These are phyloP conservation scores for Pseudocercospora eumusae DNA, from an alignment of 2,329 filamentous ascomycete genomes.

Conservation along the genomic window DNA sequence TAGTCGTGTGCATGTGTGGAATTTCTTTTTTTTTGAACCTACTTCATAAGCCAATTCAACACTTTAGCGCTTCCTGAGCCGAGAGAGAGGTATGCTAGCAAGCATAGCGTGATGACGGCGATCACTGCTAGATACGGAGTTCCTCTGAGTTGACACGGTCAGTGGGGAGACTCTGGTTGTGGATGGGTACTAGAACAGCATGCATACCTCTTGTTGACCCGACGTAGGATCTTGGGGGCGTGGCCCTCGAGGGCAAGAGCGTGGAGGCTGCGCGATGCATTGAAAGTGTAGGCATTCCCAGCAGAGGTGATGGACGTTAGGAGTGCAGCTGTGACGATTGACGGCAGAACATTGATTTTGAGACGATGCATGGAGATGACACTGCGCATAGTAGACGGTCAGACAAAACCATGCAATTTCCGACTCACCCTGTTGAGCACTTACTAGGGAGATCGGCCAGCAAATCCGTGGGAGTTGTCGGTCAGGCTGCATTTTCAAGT, in stretches of 20 bases:
- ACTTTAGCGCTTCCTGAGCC: slow-evolving; percentile 1
- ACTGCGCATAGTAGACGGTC: not conserved
- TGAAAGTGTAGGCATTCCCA: not conserved
- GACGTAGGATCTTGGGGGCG: not conserved
- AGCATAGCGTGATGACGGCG: not conserved
- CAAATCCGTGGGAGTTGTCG: not conserved
- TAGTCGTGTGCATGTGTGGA: too few relatives aligned
- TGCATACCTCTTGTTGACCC: not conserved
- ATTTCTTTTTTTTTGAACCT: too few relatives aligned
- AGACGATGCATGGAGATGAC: slow-evolving; percentile 2
- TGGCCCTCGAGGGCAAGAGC: not conserved
- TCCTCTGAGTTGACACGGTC: not conserved
- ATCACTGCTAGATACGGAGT: not conserved
- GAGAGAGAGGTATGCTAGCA: not conserved
- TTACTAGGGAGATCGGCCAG: not conserved
- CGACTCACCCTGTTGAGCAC: too few relatives aligned
- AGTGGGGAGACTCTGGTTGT: too few relatives aligned
- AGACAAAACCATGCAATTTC: not conserved
- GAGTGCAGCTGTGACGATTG: not conserved
- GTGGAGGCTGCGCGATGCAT: not conserved
- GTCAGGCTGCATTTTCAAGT: not conserved
- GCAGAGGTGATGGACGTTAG: not conserved
- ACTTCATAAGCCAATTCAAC: slow-evolving; percentile 3
- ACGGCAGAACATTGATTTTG: not conserved
- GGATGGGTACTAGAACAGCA: too few relatives aligned